Evolutionary conservation across 768 basidiomycete genomes (phyloP).

Genomic region (Podaxis mareebaensis): DNA sequence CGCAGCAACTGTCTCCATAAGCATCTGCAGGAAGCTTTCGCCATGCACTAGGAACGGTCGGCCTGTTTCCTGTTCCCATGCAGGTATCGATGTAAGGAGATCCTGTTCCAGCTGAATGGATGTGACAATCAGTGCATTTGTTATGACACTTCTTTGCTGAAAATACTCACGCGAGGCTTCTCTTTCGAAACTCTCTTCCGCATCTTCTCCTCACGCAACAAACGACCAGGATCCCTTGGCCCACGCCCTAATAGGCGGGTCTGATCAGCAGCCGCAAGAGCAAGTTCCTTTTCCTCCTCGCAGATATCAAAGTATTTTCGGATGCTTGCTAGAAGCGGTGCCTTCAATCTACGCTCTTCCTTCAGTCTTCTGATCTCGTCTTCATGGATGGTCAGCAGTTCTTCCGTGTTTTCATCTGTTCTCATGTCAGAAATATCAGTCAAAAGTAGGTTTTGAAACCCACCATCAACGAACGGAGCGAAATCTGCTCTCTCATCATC

Average conservation of each 20-base stretch:
- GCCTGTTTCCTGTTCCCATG: constrained; percentile 81
- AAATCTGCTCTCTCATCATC: constrained; percentile 83
- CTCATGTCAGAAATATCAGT: constrained; percentile 9
- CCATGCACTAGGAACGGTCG: constrained; percentile 85
- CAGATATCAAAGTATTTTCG: constrained; percentile 91
- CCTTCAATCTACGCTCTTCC: constrained; percentile 79
- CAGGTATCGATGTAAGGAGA: constrained; percentile 71
- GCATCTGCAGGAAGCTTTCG: constrained; percentile 72
- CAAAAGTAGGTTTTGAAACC: constrained; percentile 21
- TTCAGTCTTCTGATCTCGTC: constrained; percentile 81
- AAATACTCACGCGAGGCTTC: constrained; percentile 79
- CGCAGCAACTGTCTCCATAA: constrained; percentile 72
- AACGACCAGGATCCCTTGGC: constrained; percentile 77
- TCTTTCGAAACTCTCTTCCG: constrained; percentile 90
- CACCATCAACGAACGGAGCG: constrained; percentile 82
- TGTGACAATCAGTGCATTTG: background rate
- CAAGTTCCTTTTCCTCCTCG: constrained; percentile 86
- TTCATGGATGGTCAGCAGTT: constrained; percentile 82
- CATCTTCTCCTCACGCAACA: constrained; percentile 96
- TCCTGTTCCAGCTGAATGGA: constrained; percentile 80
- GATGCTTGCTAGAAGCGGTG: constrained; percentile 70
- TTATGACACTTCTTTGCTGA: background rate
- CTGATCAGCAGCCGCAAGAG: constrained; percentile 78
- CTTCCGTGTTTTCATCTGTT: constrained; percentile 86
- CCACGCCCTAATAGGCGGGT: constrained; percentile 80